Base-by-base conservation (phyloP, 2,329 filamentous ascomycete genomes). In the Trichoderma atroviride region DNA sequence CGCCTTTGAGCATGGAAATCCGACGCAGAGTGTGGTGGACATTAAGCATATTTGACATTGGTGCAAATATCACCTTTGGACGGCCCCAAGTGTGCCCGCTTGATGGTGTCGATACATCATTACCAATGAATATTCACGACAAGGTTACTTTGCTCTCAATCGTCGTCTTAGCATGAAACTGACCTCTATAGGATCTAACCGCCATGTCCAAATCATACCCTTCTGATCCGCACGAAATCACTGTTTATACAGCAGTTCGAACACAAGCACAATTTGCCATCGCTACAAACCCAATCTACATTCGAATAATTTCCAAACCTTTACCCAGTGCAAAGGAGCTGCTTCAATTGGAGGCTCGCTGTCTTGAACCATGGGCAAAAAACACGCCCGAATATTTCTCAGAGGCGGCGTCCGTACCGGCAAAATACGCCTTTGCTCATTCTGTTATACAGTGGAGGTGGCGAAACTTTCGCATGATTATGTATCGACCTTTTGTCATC, bases 21-120 rank as follows among this genome's bases (percentile, higher is more conserved):
- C 76, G 79, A 22, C 73, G 80, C 3, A 75, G 79, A 40, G 75
- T 80, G 1, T 82, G 80, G 76, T 81, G 79, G 78, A 76, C 76
- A 4, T 68, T 81, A 3, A 83, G 81, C 67, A 78, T 80, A n/a
- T 83, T 85, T 68, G 82, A 83, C 52, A 79, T 81, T 7, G 84
- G 84, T 0, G 83, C 83, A 19, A 81, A 79, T n/a, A 81, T 85
- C 59, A 85, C 84, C 0, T 83, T 83, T 47, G 81, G 82, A 3
- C 78, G 83, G 9, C 83, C 83, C 0, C 76, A 83, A 27, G 79
- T 80, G 4, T 81, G 81, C 67, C 78, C 78, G 0, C 78, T 82
- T 68, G 75, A 76, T 5, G 82, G 80, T 27, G 80, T 83, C 0
- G 83, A 84, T 62, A 81, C 81, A 14, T 74, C 77, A 1, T 72